Base-by-base conservation (phyloP, 768 basidiomycete genomes). In the Agaricus bisporus region DNA sequence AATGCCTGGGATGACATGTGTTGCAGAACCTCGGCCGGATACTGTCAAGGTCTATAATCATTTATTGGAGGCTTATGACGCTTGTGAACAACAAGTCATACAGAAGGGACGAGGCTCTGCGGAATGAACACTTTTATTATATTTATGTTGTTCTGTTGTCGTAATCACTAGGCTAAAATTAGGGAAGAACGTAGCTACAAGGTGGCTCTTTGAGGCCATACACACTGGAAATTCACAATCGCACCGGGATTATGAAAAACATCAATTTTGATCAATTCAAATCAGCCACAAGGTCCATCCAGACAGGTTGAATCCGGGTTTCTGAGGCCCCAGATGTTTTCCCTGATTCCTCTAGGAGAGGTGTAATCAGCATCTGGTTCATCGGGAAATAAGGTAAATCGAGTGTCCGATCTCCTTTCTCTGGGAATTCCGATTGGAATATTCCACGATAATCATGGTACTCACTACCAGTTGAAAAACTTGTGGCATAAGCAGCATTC, bases 81-180 rank as follows among this genome's bases (percentile, higher is more conserved):
- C 66, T 47, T 85, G 83, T 59, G 87, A 89, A 64, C 73, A 76
- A 43, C 66, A 68, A 50, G 77, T 81, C 11, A 67, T 79, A 22
- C 60, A 58, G 42, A 59, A 59, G 48, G 56, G 48, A 25, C 35
- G 42, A 7, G 37, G 48, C 5, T 17, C 37, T 17, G 42, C 49
- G 42, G 37, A 55, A 9, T 55, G 15, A 43, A 14, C 41, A 11
- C 8, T 32, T 8, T 32, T 32, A 32, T 8, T 32, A 32, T 7
- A 32, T 11, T 32, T 32, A 32, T 32, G 32, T 32, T 22, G 22
- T 22, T 22, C 22, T 22, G 11, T 11, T 32, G 32, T 32, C 32
- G 32, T 32, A 32, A 32, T 2, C 32, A 32, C 32, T 32, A 32
- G 32, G 32, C 32, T 32, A 11, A 32, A 8, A 8, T 32, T 8